These are phyloP conservation scores for Pseudonectria buxi DNA, from an alignment of 2,329 filamentous ascomycete species.

Conservation along the genomic window DNA sequence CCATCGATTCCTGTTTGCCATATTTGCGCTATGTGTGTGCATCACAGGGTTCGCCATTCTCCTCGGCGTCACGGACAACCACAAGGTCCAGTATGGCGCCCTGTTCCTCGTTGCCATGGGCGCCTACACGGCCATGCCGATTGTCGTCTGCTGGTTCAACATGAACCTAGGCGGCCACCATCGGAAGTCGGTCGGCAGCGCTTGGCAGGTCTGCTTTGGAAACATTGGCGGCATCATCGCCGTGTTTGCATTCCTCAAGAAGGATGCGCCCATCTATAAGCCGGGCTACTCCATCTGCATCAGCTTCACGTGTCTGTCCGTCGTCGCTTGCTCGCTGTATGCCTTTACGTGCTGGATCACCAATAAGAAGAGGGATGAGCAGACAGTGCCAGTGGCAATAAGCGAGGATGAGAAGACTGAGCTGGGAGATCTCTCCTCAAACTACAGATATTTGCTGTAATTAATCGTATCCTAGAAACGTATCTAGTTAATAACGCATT, in stretches of 20 bases:
- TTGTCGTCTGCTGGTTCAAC: constrained; percentile 77
- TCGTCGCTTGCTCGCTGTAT: constrained; percentile 54
- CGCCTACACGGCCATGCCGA: constrained; percentile 81
- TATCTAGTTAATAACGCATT: no score
- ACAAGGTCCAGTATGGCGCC: constrained; percentile 63
- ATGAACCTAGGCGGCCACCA: constrained; percentile 73
- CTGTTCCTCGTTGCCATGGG: constrained; percentile 78
- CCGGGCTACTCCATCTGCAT: constrained; percentile 74
- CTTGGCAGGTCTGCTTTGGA: constrained; percentile 73
- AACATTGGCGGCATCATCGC: constrained; percentile 76
- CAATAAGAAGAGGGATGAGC: constrained; percentile 53
- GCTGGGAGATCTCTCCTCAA: constrained; percentile 52
- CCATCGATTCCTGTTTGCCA: constrained; percentile 69
- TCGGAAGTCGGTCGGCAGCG: constrained; percentile 61
- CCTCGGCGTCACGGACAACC: constrained; percentile 62
- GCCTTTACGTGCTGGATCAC: constrained; percentile 48
- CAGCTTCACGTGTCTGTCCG: constrained; percentile 63
- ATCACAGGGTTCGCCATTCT: constrained; percentile 73
- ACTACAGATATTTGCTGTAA: constrained; percentile 53
- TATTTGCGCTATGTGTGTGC: constrained; percentile 60
- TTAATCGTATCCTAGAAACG: background rate
- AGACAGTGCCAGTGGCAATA: constrained; percentile 36
- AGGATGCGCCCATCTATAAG: constrained; percentile 62
- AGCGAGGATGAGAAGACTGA: constrained; percentile 57
- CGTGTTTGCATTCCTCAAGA: constrained; percentile 60